A percentile compares a stretch with the other conserved stretches of the same genome.
Conservation (phyloP, 2,329 filamentous ascomycete species). For the Apiospora pterosperma region DNA sequence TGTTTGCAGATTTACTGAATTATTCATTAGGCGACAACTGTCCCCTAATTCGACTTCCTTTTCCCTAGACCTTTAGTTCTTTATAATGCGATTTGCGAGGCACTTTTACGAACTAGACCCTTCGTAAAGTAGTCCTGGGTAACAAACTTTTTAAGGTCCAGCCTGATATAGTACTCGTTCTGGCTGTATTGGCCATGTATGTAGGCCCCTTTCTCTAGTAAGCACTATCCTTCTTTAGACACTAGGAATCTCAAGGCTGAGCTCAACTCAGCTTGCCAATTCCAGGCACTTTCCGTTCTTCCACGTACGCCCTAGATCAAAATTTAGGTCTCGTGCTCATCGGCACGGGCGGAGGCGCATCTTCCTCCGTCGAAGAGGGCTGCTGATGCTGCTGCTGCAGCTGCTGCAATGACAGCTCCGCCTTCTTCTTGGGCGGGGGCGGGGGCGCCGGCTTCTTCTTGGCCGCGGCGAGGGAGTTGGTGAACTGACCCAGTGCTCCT, state of each 20-base stretch:
- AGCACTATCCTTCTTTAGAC: not conserved
- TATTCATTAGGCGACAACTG: too few species aligned
- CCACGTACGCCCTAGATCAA: too few species aligned
- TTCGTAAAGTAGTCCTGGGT: not conserved
- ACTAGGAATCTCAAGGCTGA: not conserved
- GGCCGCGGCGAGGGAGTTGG: constrained; percentile 12
- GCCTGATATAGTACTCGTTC: not conserved
- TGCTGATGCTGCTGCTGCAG: constrained; percentile 8
- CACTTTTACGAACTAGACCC: not conserved
- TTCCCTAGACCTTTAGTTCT: not conserved
- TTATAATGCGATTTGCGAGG: not conserved
- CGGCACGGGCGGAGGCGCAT: constrained; percentile 49
- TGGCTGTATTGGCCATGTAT: not conserved
- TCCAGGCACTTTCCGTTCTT: too few species aligned
- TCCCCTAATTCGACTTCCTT: not conserved
- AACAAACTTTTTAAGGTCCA: not conserved
- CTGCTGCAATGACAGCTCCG: constrained; percentile 25
- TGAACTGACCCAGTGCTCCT: not conserved
- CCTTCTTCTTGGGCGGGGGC: constrained; percentile 47
- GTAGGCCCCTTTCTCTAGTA: not conserved
- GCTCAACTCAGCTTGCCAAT: too few species aligned
- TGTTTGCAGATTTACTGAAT: too few species aligned
- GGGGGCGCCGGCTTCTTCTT: constrained; percentile 53
- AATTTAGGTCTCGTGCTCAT: constrained; percentile 48
- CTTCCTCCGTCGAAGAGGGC: constrained; percentile 17